A percentile compares a stretch with the other conserved stretches of the same genome.
Evolutionary conservation across 768 basidiomycete species (phyloP).

Genomic region (Phylloporus sp.): DNA sequence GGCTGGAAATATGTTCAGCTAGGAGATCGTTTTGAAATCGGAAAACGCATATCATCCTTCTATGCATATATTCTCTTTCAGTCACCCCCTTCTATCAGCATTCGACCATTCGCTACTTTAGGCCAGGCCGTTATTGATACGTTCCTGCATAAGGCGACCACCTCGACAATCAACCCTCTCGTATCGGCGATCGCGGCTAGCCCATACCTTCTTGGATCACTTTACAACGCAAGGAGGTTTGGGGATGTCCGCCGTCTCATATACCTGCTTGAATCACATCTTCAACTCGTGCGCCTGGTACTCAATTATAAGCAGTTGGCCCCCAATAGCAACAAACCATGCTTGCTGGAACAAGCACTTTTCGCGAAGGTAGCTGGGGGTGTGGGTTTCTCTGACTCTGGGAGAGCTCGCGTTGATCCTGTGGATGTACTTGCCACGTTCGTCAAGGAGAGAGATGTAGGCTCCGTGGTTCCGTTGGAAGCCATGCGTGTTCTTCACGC

Average conservation of each 20-base stretch:
- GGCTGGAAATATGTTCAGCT: conserved; percentile 85
- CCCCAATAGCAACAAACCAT: conserved; percentile 42
- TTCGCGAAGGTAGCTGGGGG: conserved; percentile 58
- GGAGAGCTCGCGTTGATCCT: conserved; percentile 55
- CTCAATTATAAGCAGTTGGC: conserved; percentile 61
- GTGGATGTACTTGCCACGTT: conserved; percentile 72
- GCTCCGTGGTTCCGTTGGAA: conserved; percentile 56
- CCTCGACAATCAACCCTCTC: conserved; percentile 78
- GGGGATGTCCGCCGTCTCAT: conserved; percentile 69
- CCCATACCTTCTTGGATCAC: conserved; percentile 50
- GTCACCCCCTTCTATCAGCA: conserved; percentile 49
- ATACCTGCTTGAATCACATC: conserved; percentile 62
- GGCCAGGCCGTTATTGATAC: conserved; percentile 65
- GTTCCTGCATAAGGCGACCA: conserved; percentile 70
- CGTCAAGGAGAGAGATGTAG: conserved; percentile 62
- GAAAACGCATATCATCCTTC: conserved; percentile 58
- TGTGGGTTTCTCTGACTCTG: conserved; percentile 41
- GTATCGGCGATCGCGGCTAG: conserved; percentile 66
- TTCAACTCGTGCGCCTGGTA: conserved; percentile 58
- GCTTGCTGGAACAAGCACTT: conserved; percentile 72
- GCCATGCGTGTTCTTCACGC: conserved; percentile 66
- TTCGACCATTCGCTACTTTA: conserved; percentile 56
- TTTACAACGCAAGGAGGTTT: conserved; percentile 61
- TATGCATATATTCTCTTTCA: conserved; percentile 66
- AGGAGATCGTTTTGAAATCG: conserved; percentile 82